Conservation (phyloP, 2,329 filamentous ascomycete genomes). For the Neonectria hederae region DNA sequence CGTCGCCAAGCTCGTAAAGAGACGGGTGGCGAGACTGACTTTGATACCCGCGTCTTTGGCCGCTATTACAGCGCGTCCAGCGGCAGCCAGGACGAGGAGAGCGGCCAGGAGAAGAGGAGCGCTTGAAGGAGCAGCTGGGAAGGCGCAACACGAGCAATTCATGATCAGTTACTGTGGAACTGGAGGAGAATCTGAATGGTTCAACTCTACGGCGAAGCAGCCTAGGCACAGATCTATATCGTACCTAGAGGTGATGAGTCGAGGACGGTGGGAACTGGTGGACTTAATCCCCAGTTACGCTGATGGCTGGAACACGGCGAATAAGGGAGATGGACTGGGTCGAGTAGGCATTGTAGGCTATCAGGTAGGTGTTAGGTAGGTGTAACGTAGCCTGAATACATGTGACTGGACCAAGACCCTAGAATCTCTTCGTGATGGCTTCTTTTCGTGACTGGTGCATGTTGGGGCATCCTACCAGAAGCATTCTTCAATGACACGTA, state of each 20-base stretch:
- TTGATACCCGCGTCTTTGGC: slow-evolving; percentile 48
- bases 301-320: background rate
- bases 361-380: background rate
- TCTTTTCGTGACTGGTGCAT: background rate
- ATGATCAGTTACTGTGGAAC: background rate
- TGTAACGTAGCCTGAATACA: background rate
- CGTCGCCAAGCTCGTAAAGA: slow-evolving; percentile 44
- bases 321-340: background rate
- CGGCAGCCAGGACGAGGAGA: slow-evolving; percentile 35
- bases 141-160: background rate
- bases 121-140: background rate
- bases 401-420: background rate
- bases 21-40: slow-evolving; percentile 33
- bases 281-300: too few relatives aligned
- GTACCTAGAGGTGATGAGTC: background rate
- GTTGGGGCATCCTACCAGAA: background rate
- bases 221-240: background rate
- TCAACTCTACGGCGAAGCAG: background rate
- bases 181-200: background rate
- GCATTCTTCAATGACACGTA: too few relatives aligned
- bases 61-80: slow-evolving; percentile 41
- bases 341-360: background rate
- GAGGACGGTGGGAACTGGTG: too few relatives aligned
- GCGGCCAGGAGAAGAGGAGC: background rate
- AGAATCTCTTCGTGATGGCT: background rate